These are phyloP conservation scores for Cladorrhinum samala DNA, from an alignment of 495 filamentous ascomycete genomes.

Conservation along the genomic window DNA sequence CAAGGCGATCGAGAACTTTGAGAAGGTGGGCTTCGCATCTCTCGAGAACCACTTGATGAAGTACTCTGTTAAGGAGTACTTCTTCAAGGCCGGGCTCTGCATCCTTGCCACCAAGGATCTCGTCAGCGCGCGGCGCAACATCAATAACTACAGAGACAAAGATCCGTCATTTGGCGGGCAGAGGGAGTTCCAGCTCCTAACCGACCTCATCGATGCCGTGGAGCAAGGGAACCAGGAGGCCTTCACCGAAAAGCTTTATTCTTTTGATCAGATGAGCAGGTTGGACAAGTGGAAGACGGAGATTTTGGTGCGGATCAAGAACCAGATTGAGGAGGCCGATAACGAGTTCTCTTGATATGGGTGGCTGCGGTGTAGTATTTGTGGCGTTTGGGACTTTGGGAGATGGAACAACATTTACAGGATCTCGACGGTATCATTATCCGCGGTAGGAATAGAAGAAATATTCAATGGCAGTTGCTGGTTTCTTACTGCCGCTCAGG, in stretches of 20 bases:
- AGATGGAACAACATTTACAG: constrained; percentile 1
- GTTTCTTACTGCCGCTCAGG: not conserved
- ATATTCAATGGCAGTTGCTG: not conserved
- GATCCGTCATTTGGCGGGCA: constrained; percentile 69
- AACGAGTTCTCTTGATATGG: constrained; percentile 41
- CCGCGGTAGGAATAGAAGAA: not conserved
- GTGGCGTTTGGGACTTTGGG: constrained; percentile 19
- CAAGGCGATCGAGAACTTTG: constrained; percentile 73
- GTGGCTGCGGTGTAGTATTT: not conserved
- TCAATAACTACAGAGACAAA: constrained; percentile 75
- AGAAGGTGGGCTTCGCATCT: constrained; percentile 65
- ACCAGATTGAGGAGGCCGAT: constrained; percentile 69
- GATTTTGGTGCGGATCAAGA: constrained; percentile 75
- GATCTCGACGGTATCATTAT: not conserved
- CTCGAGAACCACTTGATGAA: constrained; percentile 79
- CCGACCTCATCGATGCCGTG: constrained; percentile 64
- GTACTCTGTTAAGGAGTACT: constrained; percentile 88
- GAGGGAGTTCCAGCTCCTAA: constrained; percentile 72
- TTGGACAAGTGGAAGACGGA: constrained; percentile 95
- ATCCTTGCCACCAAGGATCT: constrained; percentile 70
- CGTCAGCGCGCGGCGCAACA: constrained; percentile 66
- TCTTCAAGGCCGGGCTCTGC: constrained; percentile 84
- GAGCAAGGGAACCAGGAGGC: constrained; percentile 67
- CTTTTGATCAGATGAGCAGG: constrained; percentile 83
- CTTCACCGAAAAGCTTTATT: constrained; percentile 80